Evolutionary conservation across 139 green algal genomes (phyloP).

Genomic region (Edaphochlamys debaryana): DNA sequence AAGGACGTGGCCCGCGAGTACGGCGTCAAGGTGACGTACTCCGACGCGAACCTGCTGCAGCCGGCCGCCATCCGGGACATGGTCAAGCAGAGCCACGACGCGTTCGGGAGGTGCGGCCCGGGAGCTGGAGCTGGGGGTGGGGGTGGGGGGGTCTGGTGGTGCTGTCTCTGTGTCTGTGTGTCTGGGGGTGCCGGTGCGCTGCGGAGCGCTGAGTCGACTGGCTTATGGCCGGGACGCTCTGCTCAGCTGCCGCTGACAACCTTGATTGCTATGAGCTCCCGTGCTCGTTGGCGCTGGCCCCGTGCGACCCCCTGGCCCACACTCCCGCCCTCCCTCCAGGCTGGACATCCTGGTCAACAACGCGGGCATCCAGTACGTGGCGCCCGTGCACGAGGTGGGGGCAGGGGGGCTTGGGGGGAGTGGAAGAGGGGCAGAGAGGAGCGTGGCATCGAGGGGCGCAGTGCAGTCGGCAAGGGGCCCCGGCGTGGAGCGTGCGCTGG

Average conservation of each 20-base stretch:
- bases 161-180: background rate
- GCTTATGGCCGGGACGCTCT: too few species aligned
- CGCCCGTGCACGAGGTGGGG: slow-evolving; percentile 70
- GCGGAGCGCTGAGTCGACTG: too few species aligned
- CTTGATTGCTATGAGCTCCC: too few species aligned
- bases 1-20: slow-evolving; percentile 15
- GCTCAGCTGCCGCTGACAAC: too few species aligned
- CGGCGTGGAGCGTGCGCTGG: too few species aligned
- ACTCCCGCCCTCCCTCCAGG: slow-evolving; percentile 11
- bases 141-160: background rate
- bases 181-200: background rate
- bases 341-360: slow-evolving; percentile 73
- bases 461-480: too few species aligned
- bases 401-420: too few species aligned
- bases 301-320: too few species aligned
- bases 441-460: too few species aligned
- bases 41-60: slow-evolving; percentile 55
- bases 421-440: too few species aligned
- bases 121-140: background rate
- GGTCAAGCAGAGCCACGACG: slow-evolving; percentile 37
- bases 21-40: slow-evolving; percentile 34
- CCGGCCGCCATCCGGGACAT: slow-evolving; percentile 60
- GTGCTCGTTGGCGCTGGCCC: too few species aligned
- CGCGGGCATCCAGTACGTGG: slow-evolving; percentile 87
- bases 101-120: slow-evolving; percentile 16